Conservation (phyloP, 2,329 filamentous ascomycete species). For the Coleophoma cylindrospora region DNA sequence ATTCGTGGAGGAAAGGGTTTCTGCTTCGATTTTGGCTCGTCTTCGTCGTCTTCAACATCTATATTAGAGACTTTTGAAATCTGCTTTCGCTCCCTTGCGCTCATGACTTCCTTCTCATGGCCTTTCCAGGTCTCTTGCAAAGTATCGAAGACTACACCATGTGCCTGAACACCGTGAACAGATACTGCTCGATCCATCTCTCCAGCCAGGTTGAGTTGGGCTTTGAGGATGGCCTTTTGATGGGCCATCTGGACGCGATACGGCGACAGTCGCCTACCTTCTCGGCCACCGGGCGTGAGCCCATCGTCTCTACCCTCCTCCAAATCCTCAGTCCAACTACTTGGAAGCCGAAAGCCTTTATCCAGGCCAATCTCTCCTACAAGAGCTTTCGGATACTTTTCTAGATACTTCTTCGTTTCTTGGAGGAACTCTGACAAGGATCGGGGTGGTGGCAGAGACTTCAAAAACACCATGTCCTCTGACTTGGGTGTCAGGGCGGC, state of each 20-base stretch:
- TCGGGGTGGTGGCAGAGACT: slow-evolving; percentile 52
- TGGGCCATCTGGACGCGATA: slow-evolving; percentile 65
- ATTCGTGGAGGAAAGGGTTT: slow-evolving; percentile 76
- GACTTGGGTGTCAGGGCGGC: slow-evolving; percentile 56
- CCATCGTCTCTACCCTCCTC: slow-evolving; percentile 35
- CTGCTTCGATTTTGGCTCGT: slow-evolving; percentile 34
- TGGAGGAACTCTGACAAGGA: slow-evolving; percentile 53
- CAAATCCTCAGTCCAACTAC: slow-evolving; percentile 41
- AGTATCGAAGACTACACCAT: slow-evolving; percentile 58
- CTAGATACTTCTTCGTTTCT: slow-evolving; percentile 50
- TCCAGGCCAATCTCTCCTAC: slow-evolving; percentile 77
- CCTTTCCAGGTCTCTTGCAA: slow-evolving; percentile 66
- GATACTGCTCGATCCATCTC: slow-evolving; percentile 70
- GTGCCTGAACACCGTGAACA: slow-evolving; percentile 59
- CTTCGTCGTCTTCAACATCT: slow-evolving; percentile 26
- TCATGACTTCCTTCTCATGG: slow-evolving; percentile 56
- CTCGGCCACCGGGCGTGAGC: slow-evolving; percentile 65
- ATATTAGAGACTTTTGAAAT: slow-evolving; percentile 34
- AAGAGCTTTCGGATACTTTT: slow-evolving; percentile 56
- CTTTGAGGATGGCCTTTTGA: slow-evolving; percentile 59
- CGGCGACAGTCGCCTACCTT: slow-evolving; percentile 62
- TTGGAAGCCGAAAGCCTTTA: slow-evolving; percentile 69
- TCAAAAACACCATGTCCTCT: slow-evolving; percentile 36
- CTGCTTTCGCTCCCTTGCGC: slow-evolving; percentile 50
- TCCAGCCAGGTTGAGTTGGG: slow-evolving; percentile 68